Percentiles rank a stretch among this genome's conserved stretches.
Evolutionary conservation across 495 filamentous ascomycete genomes (phyloP).

Genomic region (Endocarpon pusillum): DNA sequence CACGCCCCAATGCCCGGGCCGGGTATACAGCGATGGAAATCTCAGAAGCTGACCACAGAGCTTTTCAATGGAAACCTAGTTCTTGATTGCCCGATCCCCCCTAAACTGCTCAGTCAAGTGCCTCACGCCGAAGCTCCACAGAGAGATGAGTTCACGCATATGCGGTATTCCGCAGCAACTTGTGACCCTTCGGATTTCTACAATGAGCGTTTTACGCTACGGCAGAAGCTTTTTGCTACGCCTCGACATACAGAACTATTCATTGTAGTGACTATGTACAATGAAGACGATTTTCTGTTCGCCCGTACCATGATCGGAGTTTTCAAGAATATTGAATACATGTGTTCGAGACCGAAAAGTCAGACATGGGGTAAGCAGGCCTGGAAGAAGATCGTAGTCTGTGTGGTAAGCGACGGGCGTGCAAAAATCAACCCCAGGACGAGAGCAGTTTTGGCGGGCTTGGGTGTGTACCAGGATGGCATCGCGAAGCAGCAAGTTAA

Average conservation of each 20-base stretch:
- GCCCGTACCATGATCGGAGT: conserved; percentile 94
- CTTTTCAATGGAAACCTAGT: conserved; percentile 95
- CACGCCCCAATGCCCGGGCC: conserved; percentile 35
- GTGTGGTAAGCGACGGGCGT: conserved; percentile 94
- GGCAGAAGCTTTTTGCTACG: conserved; percentile 87
- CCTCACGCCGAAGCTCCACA: conserved; percentile 64
- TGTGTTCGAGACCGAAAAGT: conserved; percentile 78
- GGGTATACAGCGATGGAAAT: conserved; percentile 83
- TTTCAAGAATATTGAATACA: conserved; percentile 94
- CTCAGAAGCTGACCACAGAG: conserved; percentile 94
- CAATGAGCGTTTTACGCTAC: conserved; percentile 71
- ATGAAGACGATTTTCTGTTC: conserved; percentile 94
- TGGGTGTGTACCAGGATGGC: conserved; percentile 96
- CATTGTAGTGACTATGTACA: conserved; percentile 98
- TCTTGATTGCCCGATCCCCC: conserved; percentile 89
- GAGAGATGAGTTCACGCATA: conserved; percentile 96
- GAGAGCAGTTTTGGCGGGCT: conserved; percentile 70
- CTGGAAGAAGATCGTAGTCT: conserved; percentile 99
- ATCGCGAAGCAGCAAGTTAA: conserved; percentile 98
- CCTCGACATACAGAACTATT: conserved; percentile 90
- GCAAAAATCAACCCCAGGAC: conserved; percentile 90
- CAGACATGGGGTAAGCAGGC: conserved; percentile 98
- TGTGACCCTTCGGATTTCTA: conserved; percentile 87
- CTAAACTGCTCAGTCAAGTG: conserved; percentile 68
- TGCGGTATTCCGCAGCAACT: conserved; percentile 93